phyloP scores from a whole-genome alignment of 495 filamentous ascomycete genomes.

The Elasticomyces elasticus region DNA sequence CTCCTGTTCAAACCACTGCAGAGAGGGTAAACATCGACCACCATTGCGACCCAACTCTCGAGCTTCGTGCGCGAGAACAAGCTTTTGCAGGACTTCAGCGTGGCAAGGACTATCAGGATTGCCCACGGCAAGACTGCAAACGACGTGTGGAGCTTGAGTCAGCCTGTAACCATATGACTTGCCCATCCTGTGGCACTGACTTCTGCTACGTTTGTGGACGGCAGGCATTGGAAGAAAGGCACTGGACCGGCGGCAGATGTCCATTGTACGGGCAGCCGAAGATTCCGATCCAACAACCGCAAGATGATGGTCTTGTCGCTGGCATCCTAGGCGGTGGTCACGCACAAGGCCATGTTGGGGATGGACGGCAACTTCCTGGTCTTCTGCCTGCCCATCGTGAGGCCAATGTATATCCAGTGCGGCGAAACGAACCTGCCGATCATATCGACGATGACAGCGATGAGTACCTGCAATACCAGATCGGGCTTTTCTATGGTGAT shows the following conservation, averaged over 20 bases:
- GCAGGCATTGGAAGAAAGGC: background rate
- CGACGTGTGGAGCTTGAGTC: constrained; percentile 2
- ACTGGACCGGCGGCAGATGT: constrained; percentile 3
- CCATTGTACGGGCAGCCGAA: constrained; percentile 1
- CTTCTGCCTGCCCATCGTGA: too few species aligned
- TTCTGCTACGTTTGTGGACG: constrained; percentile 14
- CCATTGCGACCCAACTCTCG: constrained; percentile 2
- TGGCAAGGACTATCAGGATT: constrained; percentile 14
- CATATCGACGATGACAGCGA: too few species aligned
- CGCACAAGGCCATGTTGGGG: too few species aligned
- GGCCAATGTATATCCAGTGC: too few species aligned
- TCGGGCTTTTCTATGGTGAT: too few species aligned
- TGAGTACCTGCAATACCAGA: too few species aligned
- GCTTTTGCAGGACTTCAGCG: constrained; percentile 7
- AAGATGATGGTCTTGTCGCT: too few species aligned
- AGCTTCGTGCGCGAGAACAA: background rate
- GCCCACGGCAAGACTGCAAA: constrained; percentile 1
- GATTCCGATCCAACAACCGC: too few species aligned
- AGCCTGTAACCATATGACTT: constrained; percentile 11
- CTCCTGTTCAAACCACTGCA: background rate
- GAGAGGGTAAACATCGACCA: constrained; percentile 2
- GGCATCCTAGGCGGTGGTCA: too few species aligned
- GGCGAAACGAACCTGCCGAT: too few species aligned
- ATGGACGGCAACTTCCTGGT: too few species aligned
- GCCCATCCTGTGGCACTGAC: constrained; percentile 5